Base-by-base conservation (phyloP, 1,284 basidiomycete genomes). In the Ustilago xerochloae region DNA sequence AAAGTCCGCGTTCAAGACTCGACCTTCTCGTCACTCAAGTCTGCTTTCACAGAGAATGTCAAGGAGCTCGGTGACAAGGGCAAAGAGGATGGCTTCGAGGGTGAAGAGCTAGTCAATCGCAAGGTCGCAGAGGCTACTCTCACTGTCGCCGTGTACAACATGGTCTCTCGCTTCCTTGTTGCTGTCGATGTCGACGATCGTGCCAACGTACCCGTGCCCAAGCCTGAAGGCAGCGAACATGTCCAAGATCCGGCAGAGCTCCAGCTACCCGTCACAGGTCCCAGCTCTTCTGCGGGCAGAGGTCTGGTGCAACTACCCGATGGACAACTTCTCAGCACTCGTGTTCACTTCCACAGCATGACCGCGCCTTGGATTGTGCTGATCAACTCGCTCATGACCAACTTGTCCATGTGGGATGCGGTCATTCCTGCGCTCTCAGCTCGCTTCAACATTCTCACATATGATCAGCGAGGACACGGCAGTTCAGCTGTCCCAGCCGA, bases 391-490 rank as follows among this genome's bases (percentile, higher is more conserved):
- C 82, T 86, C 41, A 83, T 86, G 81, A 86, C 85, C 45, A 84
- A 86, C 63, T 80, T 84, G 49, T 74, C 79, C 20, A 85, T 86
- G 85, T 86, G 86, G 86, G 82, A 85, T 55, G 66, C 63, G 26
- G 81, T 84, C 32, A 61, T 86, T 13, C 83, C 85, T 6, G 58
- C 76, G 1, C 74, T 86, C 18, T 77, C 79, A 30, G 35, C 57
- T 7, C 77, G 77, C 38, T 86, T 84, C 82, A 86, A 86, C 75
- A 71, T 86, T 30, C 63, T 86, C 50, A 78, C 83, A 9, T 86
- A 83, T 70, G 86, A 86, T 66, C 86, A 86, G 70, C 75, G 86
- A 13, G 86, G 86, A 1, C 86, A 86, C 68, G 86, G 86, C 18
- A 39, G 48, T 47, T 74, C 73, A 7, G 81, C 80, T 4, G 72